A percentile compares a stretch with the other conserved stretches of the same genome.
These are phyloP conservation scores for Trichocladium antarcticum DNA, from an alignment of 495 filamentous ascomycete genomes.

Conservation along the genomic window DNA sequence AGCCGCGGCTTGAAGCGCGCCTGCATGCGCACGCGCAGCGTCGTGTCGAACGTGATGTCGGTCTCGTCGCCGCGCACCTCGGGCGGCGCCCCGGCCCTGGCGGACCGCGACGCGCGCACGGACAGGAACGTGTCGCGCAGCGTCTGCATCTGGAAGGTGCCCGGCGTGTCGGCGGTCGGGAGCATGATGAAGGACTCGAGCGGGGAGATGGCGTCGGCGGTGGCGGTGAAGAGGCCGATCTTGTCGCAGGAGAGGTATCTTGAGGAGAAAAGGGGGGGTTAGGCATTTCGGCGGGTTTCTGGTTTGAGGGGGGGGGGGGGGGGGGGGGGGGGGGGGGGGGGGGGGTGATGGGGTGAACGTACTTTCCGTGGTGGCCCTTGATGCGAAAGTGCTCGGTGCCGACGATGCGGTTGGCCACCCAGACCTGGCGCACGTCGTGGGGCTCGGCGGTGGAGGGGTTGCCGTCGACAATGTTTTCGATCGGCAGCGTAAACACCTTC, in stretches of 20 bases:
- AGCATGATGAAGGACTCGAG: constrained; percentile 74
- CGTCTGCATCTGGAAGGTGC: constrained; percentile 60
- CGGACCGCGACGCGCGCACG: constrained; percentile 34
- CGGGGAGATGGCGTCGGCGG: constrained; percentile 63
- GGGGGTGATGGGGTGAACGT: constrained; percentile 18
- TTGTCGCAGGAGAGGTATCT: constrained; percentile 73
- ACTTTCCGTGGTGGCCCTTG: constrained; percentile 80
- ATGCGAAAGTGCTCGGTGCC: constrained; percentile 73
- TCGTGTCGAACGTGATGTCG: constrained; percentile 60
- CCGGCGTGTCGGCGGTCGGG: constrained; percentile 48
- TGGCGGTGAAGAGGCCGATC: constrained; percentile 65
- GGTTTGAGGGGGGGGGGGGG: background rate
- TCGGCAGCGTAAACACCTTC: constrained; percentile 62
- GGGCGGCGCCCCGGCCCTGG: constrained; percentile 36
- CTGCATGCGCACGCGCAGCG: constrained; percentile 82
- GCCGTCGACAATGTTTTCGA: constrained; percentile 76
- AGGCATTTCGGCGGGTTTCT: background rate
- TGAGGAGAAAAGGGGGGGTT: background rate
- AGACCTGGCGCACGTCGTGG: constrained; percentile 89
- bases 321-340: background rate
- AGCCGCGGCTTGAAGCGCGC: constrained; percentile 82
- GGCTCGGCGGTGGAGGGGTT: constrained; percentile 76
- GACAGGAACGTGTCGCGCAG: constrained; percentile 50
- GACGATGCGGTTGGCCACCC: constrained; percentile 76
- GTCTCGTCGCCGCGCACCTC: constrained; percentile 73